A percentile compares a stretch with the other conserved stretches of the same genome.
phyloP scores from a whole-genome alignment of 208 protist genomes.

The Trichomonas gallinae region DNA sequence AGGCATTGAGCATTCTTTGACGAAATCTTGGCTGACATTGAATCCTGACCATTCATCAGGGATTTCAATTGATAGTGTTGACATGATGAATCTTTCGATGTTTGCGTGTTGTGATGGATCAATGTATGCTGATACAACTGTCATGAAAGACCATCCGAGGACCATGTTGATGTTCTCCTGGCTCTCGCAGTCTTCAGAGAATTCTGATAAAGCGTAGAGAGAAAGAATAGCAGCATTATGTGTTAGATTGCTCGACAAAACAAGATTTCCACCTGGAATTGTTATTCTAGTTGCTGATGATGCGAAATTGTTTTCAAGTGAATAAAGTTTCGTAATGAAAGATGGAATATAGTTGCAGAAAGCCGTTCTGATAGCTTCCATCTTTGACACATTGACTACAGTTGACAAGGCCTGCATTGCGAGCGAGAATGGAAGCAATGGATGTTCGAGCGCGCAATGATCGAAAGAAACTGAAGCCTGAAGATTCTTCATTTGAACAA shows the following conservation, averaged over 20 bases:
- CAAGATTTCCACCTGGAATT: neutral
- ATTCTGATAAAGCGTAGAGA: neutral
- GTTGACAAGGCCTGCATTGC: neutral
- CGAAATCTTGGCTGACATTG: neutral
- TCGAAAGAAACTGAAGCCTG: neutral
- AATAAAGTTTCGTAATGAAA: neutral
- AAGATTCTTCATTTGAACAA: neutral
- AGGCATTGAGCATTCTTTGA: neutral
- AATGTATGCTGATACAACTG: neutral
- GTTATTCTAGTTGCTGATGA: neutral
- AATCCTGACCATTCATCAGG: neutral
- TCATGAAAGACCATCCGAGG: neutral
- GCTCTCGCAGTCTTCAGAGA: neutral
- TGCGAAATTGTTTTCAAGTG: neutral
- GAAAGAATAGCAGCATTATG: neutral
- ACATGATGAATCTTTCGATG: neutral
- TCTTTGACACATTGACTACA: neutral
- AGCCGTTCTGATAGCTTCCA: neutral
- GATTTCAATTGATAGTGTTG: neutral
- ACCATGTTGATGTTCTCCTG: neutral
- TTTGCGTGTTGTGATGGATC: neutral
- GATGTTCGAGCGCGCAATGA: neutral
- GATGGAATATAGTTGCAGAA: neutral
- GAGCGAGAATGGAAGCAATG: neutral
- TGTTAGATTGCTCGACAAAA: neutral